A percentile compares a stretch with the other conserved stretches of the same genome.
These are phyloP conservation scores for Ceriops decandra DNA, from an alignment of 345 rosid species.

Conservation along the genomic window DNA sequence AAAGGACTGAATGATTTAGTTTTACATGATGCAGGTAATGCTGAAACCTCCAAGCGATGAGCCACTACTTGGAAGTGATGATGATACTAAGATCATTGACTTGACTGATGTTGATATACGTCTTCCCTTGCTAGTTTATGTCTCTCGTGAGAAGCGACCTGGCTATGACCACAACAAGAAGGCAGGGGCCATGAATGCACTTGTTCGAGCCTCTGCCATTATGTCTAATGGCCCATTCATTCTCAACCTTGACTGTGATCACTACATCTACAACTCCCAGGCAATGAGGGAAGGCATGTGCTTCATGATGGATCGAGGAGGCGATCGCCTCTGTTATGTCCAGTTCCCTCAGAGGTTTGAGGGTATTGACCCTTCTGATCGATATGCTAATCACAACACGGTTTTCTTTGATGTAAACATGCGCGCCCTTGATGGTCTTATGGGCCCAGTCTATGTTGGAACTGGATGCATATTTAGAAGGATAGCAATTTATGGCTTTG, in stretches of 20 bases:
- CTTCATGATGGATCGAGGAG: constrained; percentile 99
- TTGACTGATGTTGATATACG: constrained; percentile 87
- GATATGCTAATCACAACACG: constrained; percentile 96
- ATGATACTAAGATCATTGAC: constrained; percentile 59
- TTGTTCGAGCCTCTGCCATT: constrained; percentile 94
- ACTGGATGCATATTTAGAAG: constrained; percentile 96
- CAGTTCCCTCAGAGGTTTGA: constrained; percentile 99
- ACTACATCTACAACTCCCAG: constrained; percentile 91
- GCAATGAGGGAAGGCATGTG: constrained; percentile 99
- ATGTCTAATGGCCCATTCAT: constrained; percentile 98
- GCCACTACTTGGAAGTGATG: constrained; percentile 65
- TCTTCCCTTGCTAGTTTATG: constrained; percentile 93
- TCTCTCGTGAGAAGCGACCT: constrained; percentile 97
- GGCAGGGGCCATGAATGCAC: constrained; percentile 99
- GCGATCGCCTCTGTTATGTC: constrained; percentile 85
- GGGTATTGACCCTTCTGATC: constrained; percentile 97
- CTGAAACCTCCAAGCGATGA: constrained; percentile 96
- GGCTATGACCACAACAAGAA: constrained; percentile 99
- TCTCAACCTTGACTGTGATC: constrained; percentile 96
- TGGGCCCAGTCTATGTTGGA: constrained; percentile 98
- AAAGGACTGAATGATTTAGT: background rate
- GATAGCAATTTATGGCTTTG: constrained; percentile 88
- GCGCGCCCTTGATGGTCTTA: constrained; percentile 98
- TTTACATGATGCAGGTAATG: constrained; percentile 63
- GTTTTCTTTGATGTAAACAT: constrained; percentile 98